Evolutionary conservation across 148 eudicot genomes (phyloP).

Genomic region (Nepenthes gracilis): DNA sequence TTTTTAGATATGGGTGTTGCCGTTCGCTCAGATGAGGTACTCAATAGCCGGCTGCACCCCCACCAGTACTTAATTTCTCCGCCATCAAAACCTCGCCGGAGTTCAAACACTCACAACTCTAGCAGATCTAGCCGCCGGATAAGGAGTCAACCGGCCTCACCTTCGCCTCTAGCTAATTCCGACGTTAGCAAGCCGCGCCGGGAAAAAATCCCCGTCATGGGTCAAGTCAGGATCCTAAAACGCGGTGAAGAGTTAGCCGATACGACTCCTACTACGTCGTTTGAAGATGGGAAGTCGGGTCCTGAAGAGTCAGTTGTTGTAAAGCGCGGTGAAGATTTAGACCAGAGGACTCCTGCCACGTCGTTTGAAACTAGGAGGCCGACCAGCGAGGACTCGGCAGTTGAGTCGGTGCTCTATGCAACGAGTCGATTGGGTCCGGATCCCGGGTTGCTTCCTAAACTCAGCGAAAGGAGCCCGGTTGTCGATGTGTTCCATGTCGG

Average conservation of each 20-base stretch:
- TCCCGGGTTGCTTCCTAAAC: not conserved
- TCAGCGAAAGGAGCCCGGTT: not conserved
- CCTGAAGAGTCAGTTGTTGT: not conserved
- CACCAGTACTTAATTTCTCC: slow-evolving; percentile 13
- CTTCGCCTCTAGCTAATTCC: not conserved
- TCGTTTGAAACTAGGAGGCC: slow-evolving; percentile 2
- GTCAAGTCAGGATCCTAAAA: slow-evolving; percentile 32
- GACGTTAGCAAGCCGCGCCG: no score
- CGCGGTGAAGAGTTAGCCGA: slow-evolving; percentile 24
- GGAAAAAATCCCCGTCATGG: slow-evolving; percentile 7
- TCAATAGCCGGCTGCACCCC: slow-evolving; percentile 10
- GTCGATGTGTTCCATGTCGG: slow-evolving; percentile 35
- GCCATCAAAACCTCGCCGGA: slow-evolving; percentile 15
- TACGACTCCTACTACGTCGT: not conserved
- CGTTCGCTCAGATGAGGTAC: slow-evolving; percentile 24
- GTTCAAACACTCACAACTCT: not conserved
- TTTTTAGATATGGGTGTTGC: slow-evolving; percentile 21
- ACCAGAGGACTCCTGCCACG: not conserved
- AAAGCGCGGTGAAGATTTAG: slow-evolving; percentile 30
- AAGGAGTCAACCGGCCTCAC: slow-evolving; percentile 14
- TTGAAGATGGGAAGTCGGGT: slow-evolving; percentile 3
- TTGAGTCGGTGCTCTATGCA: not conserved
- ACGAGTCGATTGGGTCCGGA: not conserved
- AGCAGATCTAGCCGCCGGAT: slow-evolving; percentile 23
- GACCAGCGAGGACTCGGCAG: not conserved